A percentile compares a stretch with the other conserved stretches of the same genome.
phyloP scores from a whole-genome alignment of 1,139 yeast genomes.

The Magnusiomyces fungicola region DNA sequence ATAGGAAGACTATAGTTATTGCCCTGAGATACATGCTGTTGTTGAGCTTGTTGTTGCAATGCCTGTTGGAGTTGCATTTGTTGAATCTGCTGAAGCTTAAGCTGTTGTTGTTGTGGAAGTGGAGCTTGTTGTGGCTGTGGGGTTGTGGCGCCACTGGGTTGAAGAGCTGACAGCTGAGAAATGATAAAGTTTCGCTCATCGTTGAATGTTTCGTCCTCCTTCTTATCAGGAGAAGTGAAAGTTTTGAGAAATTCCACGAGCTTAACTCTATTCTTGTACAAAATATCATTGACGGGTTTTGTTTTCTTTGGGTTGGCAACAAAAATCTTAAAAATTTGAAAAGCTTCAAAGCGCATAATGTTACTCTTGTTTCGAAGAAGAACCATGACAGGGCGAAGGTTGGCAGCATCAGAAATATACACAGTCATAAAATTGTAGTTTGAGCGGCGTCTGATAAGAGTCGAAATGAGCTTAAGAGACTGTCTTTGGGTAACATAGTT shows the following conservation, averaged over 20 bases:
- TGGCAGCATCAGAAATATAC: slow-evolving; percentile 75
- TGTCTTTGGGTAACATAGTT: slow-evolving; percentile 93
- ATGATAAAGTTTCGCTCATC: slow-evolving; percentile 80
- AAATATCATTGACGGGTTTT: slow-evolving; percentile 68
- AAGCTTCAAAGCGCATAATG: slow-evolving; percentile 83
- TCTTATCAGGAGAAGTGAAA: slow-evolving; percentile 51
- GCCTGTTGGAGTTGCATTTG: background rate
- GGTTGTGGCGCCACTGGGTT: slow-evolving; percentile 9
- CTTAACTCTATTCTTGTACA: slow-evolving; percentile 74
- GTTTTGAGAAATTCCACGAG: slow-evolving; percentile 56
- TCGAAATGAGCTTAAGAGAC: slow-evolving; percentile 69
- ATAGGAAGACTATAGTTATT: too few relatives aligned
- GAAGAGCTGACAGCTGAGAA: slow-evolving; percentile 59
- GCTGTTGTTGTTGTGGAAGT: background rate
- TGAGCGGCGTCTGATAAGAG: slow-evolving; percentile 64
- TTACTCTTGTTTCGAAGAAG: slow-evolving; percentile 81
- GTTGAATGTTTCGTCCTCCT: slow-evolving; percentile 58
- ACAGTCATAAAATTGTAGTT: slow-evolving; percentile 66
- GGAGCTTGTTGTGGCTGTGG: background rate
- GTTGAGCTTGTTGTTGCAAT: background rate
- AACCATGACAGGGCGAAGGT: slow-evolving; percentile 79
- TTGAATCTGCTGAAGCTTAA: background rate
- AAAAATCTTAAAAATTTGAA: slow-evolving; percentile 83
- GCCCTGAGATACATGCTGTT: background rate
- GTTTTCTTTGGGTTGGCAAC: slow-evolving; percentile 92